A percentile compares a stretch with the other conserved stretches of the same genome.
These are phyloP conservation scores for Ziziphus jujuba DNA, from an alignment of 306 rosid genomes.

Conservation along the genomic window DNA sequence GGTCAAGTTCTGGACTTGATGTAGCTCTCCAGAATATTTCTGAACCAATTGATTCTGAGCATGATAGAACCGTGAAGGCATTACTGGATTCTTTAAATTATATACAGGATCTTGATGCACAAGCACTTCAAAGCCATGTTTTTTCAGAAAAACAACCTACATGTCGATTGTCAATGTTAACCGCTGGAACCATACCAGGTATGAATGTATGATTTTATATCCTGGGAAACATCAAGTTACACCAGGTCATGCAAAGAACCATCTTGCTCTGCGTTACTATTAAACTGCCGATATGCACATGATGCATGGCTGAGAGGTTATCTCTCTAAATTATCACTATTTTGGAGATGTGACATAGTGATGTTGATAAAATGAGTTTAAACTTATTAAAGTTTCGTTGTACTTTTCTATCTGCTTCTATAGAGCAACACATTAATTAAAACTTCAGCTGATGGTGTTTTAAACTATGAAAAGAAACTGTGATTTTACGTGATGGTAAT, in stretches of 20 bases:
- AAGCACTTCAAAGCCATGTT: conserved; percentile 46
- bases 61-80: conserved; percentile 30
- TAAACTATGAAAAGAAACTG: no score
- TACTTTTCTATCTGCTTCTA: no score
- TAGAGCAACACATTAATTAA: no score
- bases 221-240: neutral
- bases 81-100: conserved; percentile 58
- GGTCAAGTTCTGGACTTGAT: conserved; percentile 80
- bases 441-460: no score
- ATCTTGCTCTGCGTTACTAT: neutral
- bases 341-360: no score
- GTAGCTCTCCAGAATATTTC: conserved; percentile 61
- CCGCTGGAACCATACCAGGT: conserved; percentile 73
- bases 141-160: conserved; percentile 52
- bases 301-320: no score
- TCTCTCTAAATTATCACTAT: no score
- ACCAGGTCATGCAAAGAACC: neutral
- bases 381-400: no score
- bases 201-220: conserved; percentile 14
- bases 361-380: no score
- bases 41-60: conserved; percentile 34
- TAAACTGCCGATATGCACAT: no score
- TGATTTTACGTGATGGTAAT: no score
- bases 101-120: conserved; percentile 57
- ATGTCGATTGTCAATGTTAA: conserved; percentile 70